phyloP scores from a whole-genome alignment of 345 rosid genomes.

The Eucalyptus sp. region DNA sequence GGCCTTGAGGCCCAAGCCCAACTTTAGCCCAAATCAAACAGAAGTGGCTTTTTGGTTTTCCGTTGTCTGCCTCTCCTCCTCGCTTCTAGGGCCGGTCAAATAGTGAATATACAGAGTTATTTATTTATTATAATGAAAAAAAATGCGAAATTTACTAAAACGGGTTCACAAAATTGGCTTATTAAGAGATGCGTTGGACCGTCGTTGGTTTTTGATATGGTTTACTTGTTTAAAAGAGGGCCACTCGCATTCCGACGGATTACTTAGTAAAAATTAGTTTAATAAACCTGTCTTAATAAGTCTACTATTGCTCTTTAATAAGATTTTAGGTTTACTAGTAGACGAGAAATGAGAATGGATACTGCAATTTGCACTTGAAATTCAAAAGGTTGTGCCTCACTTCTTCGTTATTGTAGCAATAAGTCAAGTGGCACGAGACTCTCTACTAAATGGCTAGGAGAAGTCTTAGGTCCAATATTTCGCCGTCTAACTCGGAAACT shows the following conservation, averaged over 20 bases:
- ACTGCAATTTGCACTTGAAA: not conserved
- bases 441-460: not conserved
- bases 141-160: not conserved
- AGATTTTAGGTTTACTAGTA: not conserved
- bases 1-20: not conserved
- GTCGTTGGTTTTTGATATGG: not conserved
- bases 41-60: not conserved
- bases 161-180: not conserved
- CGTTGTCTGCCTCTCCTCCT: not conserved
- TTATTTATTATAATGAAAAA: not conserved
- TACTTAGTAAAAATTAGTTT: not conserved
- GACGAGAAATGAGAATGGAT: not conserved
- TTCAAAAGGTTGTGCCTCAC: not conserved
- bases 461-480: not conserved
- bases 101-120: not conserved
- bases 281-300: not conserved
- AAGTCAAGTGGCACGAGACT: not conserved
- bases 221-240: not conserved
- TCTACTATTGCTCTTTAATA: not conserved
- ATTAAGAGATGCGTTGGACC: not conserved
- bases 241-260: accelerated
- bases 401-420: not conserved
- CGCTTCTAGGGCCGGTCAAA: not conserved
- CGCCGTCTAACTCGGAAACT: accelerated
- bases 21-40: not conserved